Evolutionary conservation across 805 yeast species (phyloP).

Genomic region (Suhomyces xylopsoci): DNA sequence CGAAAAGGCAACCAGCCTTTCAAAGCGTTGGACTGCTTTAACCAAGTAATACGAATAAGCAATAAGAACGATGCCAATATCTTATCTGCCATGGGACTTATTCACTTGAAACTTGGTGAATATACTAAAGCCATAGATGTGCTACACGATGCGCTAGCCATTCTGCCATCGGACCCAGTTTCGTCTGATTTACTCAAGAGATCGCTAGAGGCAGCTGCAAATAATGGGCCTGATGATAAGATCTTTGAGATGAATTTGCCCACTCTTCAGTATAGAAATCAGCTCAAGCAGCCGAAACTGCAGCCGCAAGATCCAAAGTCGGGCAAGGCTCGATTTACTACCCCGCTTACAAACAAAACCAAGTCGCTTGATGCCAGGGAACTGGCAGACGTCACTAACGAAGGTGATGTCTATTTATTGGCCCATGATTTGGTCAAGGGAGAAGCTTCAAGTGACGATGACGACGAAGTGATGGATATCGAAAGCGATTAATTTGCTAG

Average conservation of each 20-base stretch:
- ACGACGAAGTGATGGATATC: slow-evolving; percentile 54
- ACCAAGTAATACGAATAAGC: slow-evolving; percentile 66
- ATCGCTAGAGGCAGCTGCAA: slow-evolving; percentile 63
- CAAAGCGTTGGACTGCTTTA: slow-evolving; percentile 72
- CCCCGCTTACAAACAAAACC: slow-evolving; percentile 21
- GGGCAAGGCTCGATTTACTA: slow-evolving; percentile 14
- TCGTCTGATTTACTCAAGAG: slow-evolving; percentile 78
- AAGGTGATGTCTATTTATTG: slow-evolving; percentile 28
- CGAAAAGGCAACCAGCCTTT: slow-evolving; percentile 59
- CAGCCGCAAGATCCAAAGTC: background rate
- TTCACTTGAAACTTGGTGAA: slow-evolving; percentile 68
- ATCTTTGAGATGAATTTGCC: slow-evolving; percentile 21
- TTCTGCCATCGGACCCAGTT: slow-evolving; percentile 77
- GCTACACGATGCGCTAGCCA: slow-evolving; percentile 77
- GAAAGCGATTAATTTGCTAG: slow-evolving; percentile 46
- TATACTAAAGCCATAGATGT: slow-evolving; percentile 65
- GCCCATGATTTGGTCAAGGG: slow-evolving; percentile 45
- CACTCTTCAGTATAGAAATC: slow-evolving; percentile 22
- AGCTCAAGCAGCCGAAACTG: background rate
- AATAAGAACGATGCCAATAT: slow-evolving; percentile 68
- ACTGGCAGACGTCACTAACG: background rate
- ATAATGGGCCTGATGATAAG: slow-evolving; percentile 17
- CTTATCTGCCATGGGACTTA: slow-evolving; percentile 80
- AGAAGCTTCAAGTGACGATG: slow-evolving; percentile 51
- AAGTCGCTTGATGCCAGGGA: background rate